A percentile compares a stretch with the other conserved stretches of the same genome.
These are phyloP conservation scores for Ascodesmis nigricans DNA, from an alignment of 495 filamentous ascomycete species.

Conservation along the genomic window DNA sequence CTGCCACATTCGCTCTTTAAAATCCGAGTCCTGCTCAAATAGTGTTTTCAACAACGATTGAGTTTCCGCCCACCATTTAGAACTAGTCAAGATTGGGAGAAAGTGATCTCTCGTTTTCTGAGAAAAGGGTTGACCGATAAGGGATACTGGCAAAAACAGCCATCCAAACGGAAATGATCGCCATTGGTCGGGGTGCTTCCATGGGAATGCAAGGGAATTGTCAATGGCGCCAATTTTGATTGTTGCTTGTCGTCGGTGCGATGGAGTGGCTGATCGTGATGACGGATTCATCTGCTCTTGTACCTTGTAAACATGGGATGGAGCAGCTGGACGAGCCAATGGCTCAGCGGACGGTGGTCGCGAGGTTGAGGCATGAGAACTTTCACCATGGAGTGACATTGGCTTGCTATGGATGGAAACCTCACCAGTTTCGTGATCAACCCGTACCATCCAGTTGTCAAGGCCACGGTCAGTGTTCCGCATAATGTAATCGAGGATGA, in stretches of 20 bases:
- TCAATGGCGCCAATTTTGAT: constrained; percentile 84
- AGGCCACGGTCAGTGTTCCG: constrained; percentile 90
- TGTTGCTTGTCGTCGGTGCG: constrained; percentile 33
- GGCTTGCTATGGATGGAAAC: constrained; percentile 74
- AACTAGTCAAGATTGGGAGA: constrained; percentile 76
- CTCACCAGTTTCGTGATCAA: constrained; percentile 61
- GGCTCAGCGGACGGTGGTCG: constrained; percentile 35
- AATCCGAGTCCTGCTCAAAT: constrained; percentile 81
- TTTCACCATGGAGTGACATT: constrained; percentile 38
- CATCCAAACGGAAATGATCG: constrained; percentile 90
- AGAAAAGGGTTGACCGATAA: constrained; percentile 91
- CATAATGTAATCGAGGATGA: constrained; percentile 98
- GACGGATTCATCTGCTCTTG: constrained; percentile 65
- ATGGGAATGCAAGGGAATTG: constrained; percentile 94
- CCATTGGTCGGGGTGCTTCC: constrained; percentile 94
- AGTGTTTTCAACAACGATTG: constrained; percentile 61
- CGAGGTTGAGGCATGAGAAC: too few relatives aligned
- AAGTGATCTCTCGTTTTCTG: constrained; percentile 84
- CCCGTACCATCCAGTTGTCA: constrained; percentile 99
- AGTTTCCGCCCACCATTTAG: constrained; percentile 89
- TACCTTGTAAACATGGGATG: constrained; percentile 45
- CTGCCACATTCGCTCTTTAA: constrained; percentile 95
- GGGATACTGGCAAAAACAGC: constrained; percentile 88
- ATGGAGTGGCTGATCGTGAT: constrained; percentile 35
- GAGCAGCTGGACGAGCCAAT: constrained; percentile 26